phyloP scores from a whole-genome alignment of 306 rosid species.

The Luffa acutangula region DNA sequence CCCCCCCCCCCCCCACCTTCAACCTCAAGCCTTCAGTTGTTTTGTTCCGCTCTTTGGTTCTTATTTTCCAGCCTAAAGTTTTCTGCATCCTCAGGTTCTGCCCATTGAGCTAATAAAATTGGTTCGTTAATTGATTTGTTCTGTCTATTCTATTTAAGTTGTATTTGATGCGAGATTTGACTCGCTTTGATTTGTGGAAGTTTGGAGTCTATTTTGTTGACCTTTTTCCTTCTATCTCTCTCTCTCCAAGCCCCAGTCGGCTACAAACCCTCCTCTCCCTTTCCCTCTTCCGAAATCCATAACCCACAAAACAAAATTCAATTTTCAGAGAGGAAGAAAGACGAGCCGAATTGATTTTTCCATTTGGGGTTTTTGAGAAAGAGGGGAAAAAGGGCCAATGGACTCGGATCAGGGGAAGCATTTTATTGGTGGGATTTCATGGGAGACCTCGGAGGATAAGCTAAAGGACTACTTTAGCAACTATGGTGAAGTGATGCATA shows the following conservation, averaged over 20 bases:
- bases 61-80: too few species aligned
- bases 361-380: not conserved
- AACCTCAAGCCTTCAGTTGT: too few species aligned
- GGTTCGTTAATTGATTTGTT: too few species aligned
- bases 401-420: conserved; percentile 98
- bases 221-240: too few species aligned
- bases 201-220: too few species aligned
- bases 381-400: conserved; percentile 27
- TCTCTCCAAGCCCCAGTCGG: conserved; percentile 22
- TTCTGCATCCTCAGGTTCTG: too few species aligned
- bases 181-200: too few species aligned
- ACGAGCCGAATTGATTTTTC: not conserved
- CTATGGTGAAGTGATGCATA: conserved; percentile 74
- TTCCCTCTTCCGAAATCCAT: conserved; percentile 6
- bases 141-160: too few species aligned
- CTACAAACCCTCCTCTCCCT: conserved; percentile 45
- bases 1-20: too few species aligned
- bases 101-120: too few species aligned
- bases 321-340: not conserved
- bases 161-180: too few species aligned
- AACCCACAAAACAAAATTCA: not conserved
- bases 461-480: conserved; percentile 64
- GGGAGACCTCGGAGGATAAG: conserved; percentile 92
- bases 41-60: too few species aligned
- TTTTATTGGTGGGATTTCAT: conserved; percentile 90